Conservation (phyloP, 768 basidiomycete species). For the Russula olivacea region DNA sequence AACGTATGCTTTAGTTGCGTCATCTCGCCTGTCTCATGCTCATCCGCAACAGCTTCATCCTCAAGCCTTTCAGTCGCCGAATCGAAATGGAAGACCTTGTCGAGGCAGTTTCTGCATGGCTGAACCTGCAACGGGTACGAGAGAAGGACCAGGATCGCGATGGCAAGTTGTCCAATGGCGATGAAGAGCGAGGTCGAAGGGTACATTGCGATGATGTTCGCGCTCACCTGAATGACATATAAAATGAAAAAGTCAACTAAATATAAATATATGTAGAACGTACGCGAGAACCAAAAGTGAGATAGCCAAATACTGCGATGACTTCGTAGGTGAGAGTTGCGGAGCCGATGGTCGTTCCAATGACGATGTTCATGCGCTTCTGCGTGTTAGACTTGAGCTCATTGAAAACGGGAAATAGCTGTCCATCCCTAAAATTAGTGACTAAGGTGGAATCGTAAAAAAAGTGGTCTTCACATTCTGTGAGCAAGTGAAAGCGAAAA, state of each 20-base stretch:
- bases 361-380: constrained; percentile 77
- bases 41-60: constrained; percentile 44
- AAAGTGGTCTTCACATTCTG: constrained; percentile 63
- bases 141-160: constrained; percentile 83
- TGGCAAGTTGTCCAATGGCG: constrained; percentile 88
- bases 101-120: constrained; percentile 86
- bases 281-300: constrained; percentile 88
- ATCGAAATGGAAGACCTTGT: constrained; percentile 71
- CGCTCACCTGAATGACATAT: constrained; percentile 53
- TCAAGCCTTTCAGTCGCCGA: constrained; percentile 32
- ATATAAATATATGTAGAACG: constrained; percentile 26
- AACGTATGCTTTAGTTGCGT: constrained; percentile 57
- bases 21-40: constrained; percentile 63
- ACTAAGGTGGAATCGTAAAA: not conserved
- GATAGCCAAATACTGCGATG: constrained; percentile 83
- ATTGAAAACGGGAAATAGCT: constrained; percentile 94
- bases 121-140: constrained; percentile 94
- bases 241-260: not conserved
- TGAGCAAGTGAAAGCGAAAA: constrained; percentile 88
- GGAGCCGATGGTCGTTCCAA: constrained; percentile 79
- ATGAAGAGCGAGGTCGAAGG: constrained; percentile 87
- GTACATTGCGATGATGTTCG: constrained; percentile 95
- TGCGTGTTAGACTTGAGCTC: constrained; percentile 82
- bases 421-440: constrained; percentile 16
- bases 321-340: constrained; percentile 82